Base-by-base conservation (phyloP, 176 grass and related monocot genomes). In the Cymbopogon citratus region DNA sequence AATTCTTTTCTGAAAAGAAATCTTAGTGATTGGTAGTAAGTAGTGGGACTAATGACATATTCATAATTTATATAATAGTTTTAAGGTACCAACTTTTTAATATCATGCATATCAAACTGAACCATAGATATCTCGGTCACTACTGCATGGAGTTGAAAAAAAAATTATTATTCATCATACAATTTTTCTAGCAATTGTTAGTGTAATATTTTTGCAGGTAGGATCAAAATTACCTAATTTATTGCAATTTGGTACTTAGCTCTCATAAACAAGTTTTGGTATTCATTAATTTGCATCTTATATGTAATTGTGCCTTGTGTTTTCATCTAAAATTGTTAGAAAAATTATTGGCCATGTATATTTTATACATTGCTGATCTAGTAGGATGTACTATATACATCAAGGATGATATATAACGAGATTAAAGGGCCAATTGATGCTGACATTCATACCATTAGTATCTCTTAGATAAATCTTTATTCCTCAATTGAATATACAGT, bases 261-360 rank as follows among this genome's bases (percentile, higher is more conserved):
- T 67, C 3, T 38, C 18, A 67, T 67, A 38, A 36, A 33, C 7
- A 12, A 8, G 1, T n/a, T 0, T 40, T 40, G 18, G 34, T 23
- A 43, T 8, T 70, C 4, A 43, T 14, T 7, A 15, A 13, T 35
- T 52, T 52, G n/a, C n/a, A n/a, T n/a, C n/a, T n/a, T n/a, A n/a
- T n/a, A n/a, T n/a, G n/a, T n/a, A n/a, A n/a, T n/a, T n/a, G 49
- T 15, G 12, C 0, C 0, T 44, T 7, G 2, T 7, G 1, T 43
- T 39, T 5, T 44, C 15, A 45, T 45, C 1, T 52, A 7, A 21
- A 1, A 25, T 45, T 70, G 5, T 10, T n/a, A 71, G 18, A 14
- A 26, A 8, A 40, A 40, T 1, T 52, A 21, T 52, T 52, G 16
- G 7, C 16, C 9, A 7, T 11, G 6, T 19, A 52, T 49, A 4